Conservation (phyloP, 495 filamentous ascomycete species). For the Xylaria longipes region DNA sequence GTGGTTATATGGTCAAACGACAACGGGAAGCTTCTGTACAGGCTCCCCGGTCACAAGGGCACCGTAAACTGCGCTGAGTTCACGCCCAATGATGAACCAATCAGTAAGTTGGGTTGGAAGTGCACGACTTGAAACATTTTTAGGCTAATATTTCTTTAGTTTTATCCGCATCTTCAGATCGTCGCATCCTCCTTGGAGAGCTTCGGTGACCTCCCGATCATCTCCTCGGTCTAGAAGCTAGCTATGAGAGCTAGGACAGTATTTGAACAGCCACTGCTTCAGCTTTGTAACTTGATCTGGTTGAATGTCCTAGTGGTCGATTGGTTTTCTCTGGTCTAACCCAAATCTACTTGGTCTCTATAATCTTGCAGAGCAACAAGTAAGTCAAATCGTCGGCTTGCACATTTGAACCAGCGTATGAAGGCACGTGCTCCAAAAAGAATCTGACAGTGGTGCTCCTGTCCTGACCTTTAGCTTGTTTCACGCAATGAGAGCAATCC, state of each 20-base stretch:
- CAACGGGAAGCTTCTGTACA: constrained; percentile 86
- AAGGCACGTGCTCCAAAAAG: neutral
- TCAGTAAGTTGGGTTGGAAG: constrained; percentile 73
- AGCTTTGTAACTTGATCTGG: neutral
- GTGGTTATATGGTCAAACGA: constrained; percentile 89
- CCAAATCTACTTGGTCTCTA: neutral
- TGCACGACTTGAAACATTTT: neutral
- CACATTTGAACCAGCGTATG: neutral
- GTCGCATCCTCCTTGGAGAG: constrained; percentile 78
- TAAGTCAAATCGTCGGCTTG: neutral
- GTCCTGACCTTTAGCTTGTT: neutral
- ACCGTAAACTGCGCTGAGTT: constrained; percentile 96
- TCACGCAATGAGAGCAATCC: neutral
- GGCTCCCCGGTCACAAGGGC: constrained; percentile 93
- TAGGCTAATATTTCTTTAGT: constrained; percentile 59
- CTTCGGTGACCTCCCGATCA: constrained; percentile 18
- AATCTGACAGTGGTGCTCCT: neutral
- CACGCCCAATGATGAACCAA: constrained; percentile 78
- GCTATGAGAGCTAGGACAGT: neutral
- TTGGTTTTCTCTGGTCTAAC: neutral
- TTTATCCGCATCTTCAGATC: constrained; percentile 84
- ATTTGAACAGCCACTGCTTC: neutral
- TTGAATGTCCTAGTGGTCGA: neutral
- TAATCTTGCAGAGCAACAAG: neutral
- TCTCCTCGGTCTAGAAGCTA: neutral